Evolutionary conservation across 2,329 filamentous ascomycete species (phyloP), one percentile per base, ranked within the genome.

Genomic region (Cylindrodendrum hubeiense): DNA sequence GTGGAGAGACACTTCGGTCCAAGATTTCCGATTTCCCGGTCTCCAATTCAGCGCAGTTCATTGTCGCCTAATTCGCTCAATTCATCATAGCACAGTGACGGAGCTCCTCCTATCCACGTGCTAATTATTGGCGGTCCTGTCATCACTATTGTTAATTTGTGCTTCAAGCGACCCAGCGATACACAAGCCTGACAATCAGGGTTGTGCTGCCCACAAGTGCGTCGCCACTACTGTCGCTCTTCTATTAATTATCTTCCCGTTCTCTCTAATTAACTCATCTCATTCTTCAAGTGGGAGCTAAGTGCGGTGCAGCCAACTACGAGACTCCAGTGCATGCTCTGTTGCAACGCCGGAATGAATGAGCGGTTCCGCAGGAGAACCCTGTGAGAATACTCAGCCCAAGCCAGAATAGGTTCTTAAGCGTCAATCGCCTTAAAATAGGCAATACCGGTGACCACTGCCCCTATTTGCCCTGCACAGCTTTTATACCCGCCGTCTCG

Each of bases 1-100:
- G n/a, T 19, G 5, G 3, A 21, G n/a, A 49, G n/a, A 26, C 10
- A 33, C 17, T 44, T 60, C 39, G 47, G 47, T 26, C n/a, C 47
- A 12, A 15, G 46, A 44, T 44, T 52, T 52, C 56, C 47, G 37
- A 51, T 51, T 46, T 19, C 21, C 37, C 33, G 55, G 7, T n/a
- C 9, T n/a, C 10, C 5, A 46, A 37, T 33, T 26, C 15, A 34
- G 34, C 55, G 10, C 34, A 22, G 26, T 34, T 59, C 47, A 34
- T 44, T 10, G 15, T 60, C 37, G 47, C 56, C 37, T 44, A 52
- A 60, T 52, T 33, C 26, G 15, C 56, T 52, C 46, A 33, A 44
- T 33, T 5, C 34, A 37, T 19, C 13, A 17, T 34, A 39, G 15
- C 15, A 21, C 33, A 21, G 22, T 50, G n/a, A n/a, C n/a, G 54